Evolutionary conservation across 768 basidiomycete species (phyloP).

Genomic region (Termitomyces sp.): DNA sequence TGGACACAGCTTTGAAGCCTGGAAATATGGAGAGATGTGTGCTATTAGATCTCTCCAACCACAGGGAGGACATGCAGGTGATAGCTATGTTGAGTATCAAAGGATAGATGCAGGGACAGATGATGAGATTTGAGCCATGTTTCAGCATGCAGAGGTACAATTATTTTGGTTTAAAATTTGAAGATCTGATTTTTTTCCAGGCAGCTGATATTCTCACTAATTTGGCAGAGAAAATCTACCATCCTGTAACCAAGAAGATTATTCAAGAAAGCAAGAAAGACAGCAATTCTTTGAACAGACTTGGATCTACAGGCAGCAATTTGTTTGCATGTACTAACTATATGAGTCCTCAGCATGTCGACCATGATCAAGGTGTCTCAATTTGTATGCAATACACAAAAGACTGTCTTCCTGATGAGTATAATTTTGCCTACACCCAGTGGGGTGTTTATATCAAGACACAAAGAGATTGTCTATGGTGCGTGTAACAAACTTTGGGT

Average conservation of each 20-base stretch:
- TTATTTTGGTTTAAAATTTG: too few species aligned
- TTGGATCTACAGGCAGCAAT: constrained; percentile 1
- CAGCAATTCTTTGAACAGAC: neutral
- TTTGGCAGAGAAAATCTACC: neutral
- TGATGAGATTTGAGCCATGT: neutral
- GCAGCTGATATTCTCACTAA: neutral
- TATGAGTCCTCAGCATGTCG: constrained; percentile 1
- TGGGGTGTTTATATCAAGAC: constrained; percentile 4
- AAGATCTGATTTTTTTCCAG: neutral
- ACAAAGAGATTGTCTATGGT: neutral
- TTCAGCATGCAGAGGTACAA: constrained; percentile 3
- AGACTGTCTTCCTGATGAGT: neutral
- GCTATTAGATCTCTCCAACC: constrained; percentile 4
- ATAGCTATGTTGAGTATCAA: constrained; percentile 3
- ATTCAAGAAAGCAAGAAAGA: neutral
- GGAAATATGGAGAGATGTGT: constrained; percentile 3
- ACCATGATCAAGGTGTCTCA: neutral
- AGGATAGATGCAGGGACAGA: constrained; percentile 1
- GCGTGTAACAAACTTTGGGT: neutral
- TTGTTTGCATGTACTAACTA: neutral
- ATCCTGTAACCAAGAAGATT: neutral
- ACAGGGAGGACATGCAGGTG: constrained; percentile 2
- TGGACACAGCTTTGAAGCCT: constrained; percentile 1
- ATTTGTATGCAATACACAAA: constrained; percentile 6
- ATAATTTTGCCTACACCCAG: neutral